Base-by-base conservation (phyloP, 1,284 basidiomycete species). In the Cryptococcus neoformans region DNA sequence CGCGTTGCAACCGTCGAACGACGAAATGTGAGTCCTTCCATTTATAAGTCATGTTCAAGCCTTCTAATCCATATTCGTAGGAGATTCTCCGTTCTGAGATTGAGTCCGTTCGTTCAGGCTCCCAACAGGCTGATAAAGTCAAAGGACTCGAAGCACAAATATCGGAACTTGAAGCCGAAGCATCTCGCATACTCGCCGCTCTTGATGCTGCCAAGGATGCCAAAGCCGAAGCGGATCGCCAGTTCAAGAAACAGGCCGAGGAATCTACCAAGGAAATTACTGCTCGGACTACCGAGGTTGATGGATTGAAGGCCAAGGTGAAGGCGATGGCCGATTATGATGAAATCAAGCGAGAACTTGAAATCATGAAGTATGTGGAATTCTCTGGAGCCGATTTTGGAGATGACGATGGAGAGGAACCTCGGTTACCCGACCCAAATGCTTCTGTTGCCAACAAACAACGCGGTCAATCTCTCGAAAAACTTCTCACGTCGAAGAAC, bases 361-460 rank as follows among this genome's bases (percentile, higher is more conserved):
- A 93, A 69, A 95, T 96, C 65, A 90, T 97, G 90, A 96, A 97
- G 92, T 95, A 87, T 67, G 92, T 96, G 60, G 93, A 96, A 71
- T 96, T 96, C 70, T 87, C 89, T 4, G 89, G 89, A 14, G 81
- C 89, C 44, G 90, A 93, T 46, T 86, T 87, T 35, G 84, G 86
- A 39, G 80, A 81, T 47, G 82, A 83, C 21, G 80, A 80, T 38
- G 35, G 44, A 28, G 39, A 47, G 28, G 40, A 40, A 11, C 17
- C 51, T 16, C 84, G 84, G 41, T 82, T 95, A 46, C 92, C 92
- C 0, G 85, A 92, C 73, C 92, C 92, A 0, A 92, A 93, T 66
- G 87, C 90, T 10, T 84, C 86, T 55, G 91, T 91, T 69, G 84
- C 87, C 39, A 90, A 88, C 66, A 74, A 75, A 35, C 84, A 87